Percentiles rank a stretch among this genome's conserved stretches.
Evolutionary conservation across 139 green algal genomes (phyloP).

Genomic region (Haematococcus lacustris): DNA sequence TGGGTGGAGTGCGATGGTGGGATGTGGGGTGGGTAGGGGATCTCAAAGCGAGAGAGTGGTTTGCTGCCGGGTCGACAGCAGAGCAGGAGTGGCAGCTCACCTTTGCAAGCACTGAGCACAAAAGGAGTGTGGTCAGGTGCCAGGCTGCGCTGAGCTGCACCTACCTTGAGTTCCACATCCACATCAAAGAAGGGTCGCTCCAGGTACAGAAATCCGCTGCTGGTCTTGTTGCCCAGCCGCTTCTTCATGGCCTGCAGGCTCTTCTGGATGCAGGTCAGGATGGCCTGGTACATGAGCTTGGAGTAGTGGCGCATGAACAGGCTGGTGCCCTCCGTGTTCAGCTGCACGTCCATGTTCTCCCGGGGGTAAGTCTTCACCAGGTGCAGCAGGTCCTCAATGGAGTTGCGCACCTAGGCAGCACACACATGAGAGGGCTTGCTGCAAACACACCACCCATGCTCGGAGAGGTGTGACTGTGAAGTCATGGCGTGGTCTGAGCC

Average conservation of each 20-base stretch:
- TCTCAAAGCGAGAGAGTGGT: too few relatives aligned
- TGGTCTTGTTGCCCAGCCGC: slow-evolving; percentile 53
- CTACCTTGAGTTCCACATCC: slow-evolving; percentile 79
- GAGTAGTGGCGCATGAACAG: slow-evolving; percentile 69
- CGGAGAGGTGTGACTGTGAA: too few relatives aligned
- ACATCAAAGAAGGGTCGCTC: slow-evolving; percentile 82
- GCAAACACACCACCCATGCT: too few relatives aligned
- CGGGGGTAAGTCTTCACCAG: slow-evolving; percentile 57
- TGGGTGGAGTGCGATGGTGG: too few relatives aligned
- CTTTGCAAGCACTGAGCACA: too few relatives aligned
- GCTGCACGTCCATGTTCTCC: slow-evolving; percentile 47
- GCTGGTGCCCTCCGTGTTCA: slow-evolving; percentile 24
- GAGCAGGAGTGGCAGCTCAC: too few relatives aligned
- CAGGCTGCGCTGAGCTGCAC: too few relatives aligned
- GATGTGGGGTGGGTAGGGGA: too few relatives aligned
- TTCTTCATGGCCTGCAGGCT: slow-evolving; percentile 73
- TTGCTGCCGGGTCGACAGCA: too few relatives aligned
- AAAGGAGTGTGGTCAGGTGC: too few relatives aligned
- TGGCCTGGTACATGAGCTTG: slow-evolving; percentile 77
- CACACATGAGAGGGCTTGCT: too few relatives aligned
- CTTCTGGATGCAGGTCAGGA: slow-evolving; percentile 61
- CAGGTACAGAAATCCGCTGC: slow-evolving; percentile 64
- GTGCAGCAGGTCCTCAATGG: slow-evolving; percentile 68
- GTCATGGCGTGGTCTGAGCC: too few relatives aligned
- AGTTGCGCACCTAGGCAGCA: slow-evolving; percentile 54